Evolutionary conservation across 2,329 filamentous ascomycete species (phyloP).

Genomic region (Ophiocordyceps robertsii): DNA sequence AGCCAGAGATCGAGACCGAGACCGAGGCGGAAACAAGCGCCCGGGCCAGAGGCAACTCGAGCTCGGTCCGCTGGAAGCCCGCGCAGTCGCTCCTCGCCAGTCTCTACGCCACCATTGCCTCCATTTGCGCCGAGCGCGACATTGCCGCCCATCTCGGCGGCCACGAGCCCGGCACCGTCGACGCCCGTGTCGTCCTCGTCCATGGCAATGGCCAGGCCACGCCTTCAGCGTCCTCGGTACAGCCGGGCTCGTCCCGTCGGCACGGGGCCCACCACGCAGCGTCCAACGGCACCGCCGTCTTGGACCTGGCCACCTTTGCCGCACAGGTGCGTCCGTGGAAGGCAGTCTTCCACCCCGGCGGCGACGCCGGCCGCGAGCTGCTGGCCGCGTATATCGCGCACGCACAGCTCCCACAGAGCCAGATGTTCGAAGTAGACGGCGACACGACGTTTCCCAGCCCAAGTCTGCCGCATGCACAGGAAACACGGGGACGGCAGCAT

Average conservation of each 20-base stretch:
- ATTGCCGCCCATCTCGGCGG: slow-evolving; percentile 43
- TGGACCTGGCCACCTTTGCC: slow-evolving; percentile 38
- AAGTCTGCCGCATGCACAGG: not conserved
- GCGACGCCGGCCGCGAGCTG: slow-evolving; percentile 48
- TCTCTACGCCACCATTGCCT: slow-evolving; percentile 65
- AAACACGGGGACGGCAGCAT: not conserved
- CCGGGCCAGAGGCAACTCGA: not conserved
- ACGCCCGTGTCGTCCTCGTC: slow-evolving; percentile 61
- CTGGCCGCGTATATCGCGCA: slow-evolving; percentile 33
- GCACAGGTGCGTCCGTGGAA: slow-evolving; percentile 46
- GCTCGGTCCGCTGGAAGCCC: slow-evolving; percentile 45
- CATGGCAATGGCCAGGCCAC: slow-evolving; percentile 34
- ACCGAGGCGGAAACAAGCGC: slow-evolving; percentile 10
- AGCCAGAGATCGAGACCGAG: slow-evolving; percentile 21
- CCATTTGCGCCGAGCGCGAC: slow-evolving; percentile 51
- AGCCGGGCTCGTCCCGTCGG: slow-evolving; percentile 10
- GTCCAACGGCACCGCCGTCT: slow-evolving; percentile 33
- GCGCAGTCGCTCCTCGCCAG: slow-evolving; percentile 63
- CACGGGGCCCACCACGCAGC: slow-evolving; percentile 18
- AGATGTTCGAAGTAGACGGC: slow-evolving; percentile 37
- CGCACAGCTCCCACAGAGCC: slow-evolving; percentile 31
- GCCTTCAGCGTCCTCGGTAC: slow-evolving; percentile 10
- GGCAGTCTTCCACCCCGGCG: slow-evolving; percentile 50
- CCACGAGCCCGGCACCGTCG: slow-evolving; percentile 53
- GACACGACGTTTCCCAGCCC: slow-evolving; percentile 29